Percentiles rank a stretch among this genome's conserved stretches.
Conservation (phyloP, 2,329 filamentous ascomycete species). For the Pseudopyrenochaeta lycopersici region DNA sequence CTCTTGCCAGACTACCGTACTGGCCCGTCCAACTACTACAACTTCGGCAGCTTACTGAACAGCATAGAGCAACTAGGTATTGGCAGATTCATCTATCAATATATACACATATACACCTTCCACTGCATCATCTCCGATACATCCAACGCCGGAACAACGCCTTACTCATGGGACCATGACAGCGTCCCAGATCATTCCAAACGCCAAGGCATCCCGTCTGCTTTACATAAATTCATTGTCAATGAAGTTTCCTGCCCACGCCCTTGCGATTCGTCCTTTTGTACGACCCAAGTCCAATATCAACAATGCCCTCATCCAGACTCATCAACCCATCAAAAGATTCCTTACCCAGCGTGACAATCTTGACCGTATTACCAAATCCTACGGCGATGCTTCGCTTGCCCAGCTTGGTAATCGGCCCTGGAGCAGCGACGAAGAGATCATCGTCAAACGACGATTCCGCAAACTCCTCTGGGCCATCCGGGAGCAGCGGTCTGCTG, state of each 20-base stretch:
- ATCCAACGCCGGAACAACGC: too few relatives aligned
- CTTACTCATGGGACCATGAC: too few relatives aligned
- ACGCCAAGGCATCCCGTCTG: too few relatives aligned
- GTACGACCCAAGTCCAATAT: conserved; percentile 17
- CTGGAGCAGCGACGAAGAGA: conserved; percentile 71
- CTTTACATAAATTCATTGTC: neutral
- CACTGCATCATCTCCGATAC: too few relatives aligned
- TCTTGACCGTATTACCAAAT: conserved; percentile 76
- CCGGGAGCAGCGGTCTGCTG: conserved; percentile 46
- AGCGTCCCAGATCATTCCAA: too few relatives aligned
- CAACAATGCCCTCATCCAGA: conserved; percentile 15
- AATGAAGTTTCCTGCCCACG: conserved; percentile 23
- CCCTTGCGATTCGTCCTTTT: conserved; percentile 19
- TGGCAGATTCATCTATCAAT: too few relatives aligned
- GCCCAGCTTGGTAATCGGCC: conserved; percentile 71
- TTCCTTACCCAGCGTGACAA: conserved; percentile 73
- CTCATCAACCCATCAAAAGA: conserved; percentile 60
- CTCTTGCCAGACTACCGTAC: too few relatives aligned
- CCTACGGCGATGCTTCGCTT: conserved; percentile 72
- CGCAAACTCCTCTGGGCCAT: conserved; percentile 21
- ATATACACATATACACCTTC: too few relatives aligned
- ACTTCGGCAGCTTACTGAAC: too few relatives aligned
- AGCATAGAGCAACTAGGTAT: too few relatives aligned
- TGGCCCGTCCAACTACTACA: too few relatives aligned
- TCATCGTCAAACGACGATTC: conserved; percentile 50